Evolutionary conservation across 306 rosid genomes (phyloP).

Genomic region (Castanea sativa): DNA sequence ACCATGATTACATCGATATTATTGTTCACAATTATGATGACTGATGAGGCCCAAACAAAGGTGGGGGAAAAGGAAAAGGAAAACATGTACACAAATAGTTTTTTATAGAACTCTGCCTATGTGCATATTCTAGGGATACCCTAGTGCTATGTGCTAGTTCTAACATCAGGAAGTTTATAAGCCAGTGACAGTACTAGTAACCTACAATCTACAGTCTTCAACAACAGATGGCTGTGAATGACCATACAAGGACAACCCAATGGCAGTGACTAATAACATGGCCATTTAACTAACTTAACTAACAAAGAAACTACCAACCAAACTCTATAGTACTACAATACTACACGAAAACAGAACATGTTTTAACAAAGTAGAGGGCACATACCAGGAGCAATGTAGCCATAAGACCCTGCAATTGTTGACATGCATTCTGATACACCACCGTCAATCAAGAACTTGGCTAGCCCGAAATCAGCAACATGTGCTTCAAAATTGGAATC

Average conservation of each 20-base stretch:
- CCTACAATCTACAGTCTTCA: not conserved
- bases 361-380: not conserved
- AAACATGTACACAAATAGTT: too few species aligned
- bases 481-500: slow-evolving; percentile 81
- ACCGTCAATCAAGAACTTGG: slow-evolving; percentile 71
- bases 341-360: not conserved
- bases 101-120: too few species aligned
- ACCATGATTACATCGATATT: too few species aligned
- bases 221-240: not conserved
- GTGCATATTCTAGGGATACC: too few species aligned
- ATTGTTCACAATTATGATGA: too few species aligned
- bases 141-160: too few species aligned
- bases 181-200: too few species aligned
- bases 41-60: too few species aligned
- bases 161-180: too few species aligned
- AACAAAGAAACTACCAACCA: slow-evolving; percentile 3
- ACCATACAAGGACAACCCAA: slow-evolving; percentile 2
- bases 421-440: slow-evolving; percentile 89
- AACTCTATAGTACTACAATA: not conserved
- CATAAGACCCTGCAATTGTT: slow-evolving; percentile 85
- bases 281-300: slow-evolving; percentile 36
- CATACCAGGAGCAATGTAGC: slow-evolving; percentile 97
- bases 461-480: slow-evolving; percentile 87
- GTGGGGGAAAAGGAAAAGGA: too few species aligned
- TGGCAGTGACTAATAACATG: not conserved